Percentiles rank a stretch among this genome's conserved stretches.
Evolutionary conservation across 805 yeast species (phyloP).

Genomic region (Hanseniaspora valbyensis): DNA sequence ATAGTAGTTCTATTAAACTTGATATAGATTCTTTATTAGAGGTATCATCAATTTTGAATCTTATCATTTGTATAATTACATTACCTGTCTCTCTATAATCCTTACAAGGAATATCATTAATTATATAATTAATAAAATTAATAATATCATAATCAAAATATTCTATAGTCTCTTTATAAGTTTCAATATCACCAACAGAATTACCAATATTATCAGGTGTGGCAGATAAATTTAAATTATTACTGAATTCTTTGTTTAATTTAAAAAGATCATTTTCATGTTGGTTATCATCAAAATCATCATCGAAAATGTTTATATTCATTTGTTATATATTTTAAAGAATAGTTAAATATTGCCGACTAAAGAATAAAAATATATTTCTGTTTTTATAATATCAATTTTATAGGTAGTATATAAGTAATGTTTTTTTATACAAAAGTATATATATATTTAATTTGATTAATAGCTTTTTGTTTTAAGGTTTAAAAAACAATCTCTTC

Average conservation of each 20-base stretch:
- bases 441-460: too few relatives aligned
- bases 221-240: background rate
- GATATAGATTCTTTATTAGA: background rate
- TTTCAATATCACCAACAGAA: background rate
- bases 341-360: too few relatives aligned
- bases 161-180: background rate
- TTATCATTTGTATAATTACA: background rate
- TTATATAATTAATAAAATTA: background rate
- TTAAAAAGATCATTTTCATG: background rate
- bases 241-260: background rate
- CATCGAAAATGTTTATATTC: conserved; percentile 1
- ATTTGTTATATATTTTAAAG: background rate
- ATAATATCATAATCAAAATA: background rate
- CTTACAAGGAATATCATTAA: background rate
- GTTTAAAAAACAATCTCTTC: too few relatives aligned
- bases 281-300: background rate
- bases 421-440: too few relatives aligned
- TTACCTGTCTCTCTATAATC: background rate
- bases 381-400: too few relatives aligned
- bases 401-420: too few relatives aligned
- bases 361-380: too few relatives aligned
- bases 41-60: background rate
- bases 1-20: conserved; percentile 29
- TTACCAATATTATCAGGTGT: background rate
- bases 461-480: too few relatives aligned